A percentile compares a stretch with the other conserved stretches of the same genome.
phyloP scores from a whole-genome alignment of 495 filamentous ascomycete genomes.

The Aspergillus bertholletiae region DNA sequence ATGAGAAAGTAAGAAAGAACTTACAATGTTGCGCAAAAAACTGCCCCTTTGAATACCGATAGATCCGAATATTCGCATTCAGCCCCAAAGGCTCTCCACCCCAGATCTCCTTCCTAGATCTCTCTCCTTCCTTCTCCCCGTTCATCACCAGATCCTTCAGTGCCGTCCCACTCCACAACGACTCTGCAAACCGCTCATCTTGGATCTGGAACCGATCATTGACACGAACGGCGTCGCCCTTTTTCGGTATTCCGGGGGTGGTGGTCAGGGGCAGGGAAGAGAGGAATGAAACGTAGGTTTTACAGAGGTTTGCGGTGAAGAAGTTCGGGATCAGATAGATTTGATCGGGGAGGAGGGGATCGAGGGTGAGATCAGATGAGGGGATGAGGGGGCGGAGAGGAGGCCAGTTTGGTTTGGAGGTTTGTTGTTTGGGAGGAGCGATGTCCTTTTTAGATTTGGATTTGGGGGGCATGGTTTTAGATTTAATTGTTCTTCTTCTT shows the following conservation, averaged over 20 bases:
- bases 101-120: constrained; percentile 48
- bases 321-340: constrained; percentile 76
- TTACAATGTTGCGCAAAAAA: constrained; percentile 87
- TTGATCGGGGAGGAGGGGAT: constrained; percentile 58
- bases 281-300: constrained; percentile 76
- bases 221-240: constrained; percentile 78
- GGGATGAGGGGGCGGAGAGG: constrained; percentile 70
- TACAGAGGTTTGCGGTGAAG: constrained; percentile 76
- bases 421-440: constrained; percentile 11
- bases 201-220: constrained; percentile 89
- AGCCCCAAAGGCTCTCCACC: constrained; percentile 82
- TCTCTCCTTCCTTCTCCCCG: constrained; percentile 7
- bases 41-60: constrained; percentile 83
- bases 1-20: constrained; percentile 25
- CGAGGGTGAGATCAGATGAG: constrained; percentile 57
- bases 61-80: constrained; percentile 86
- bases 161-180: constrained; percentile 58
- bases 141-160: constrained; percentile 28
- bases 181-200: constrained; percentile 70
- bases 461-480: constrained; percentile 20
- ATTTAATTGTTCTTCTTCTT: constrained; percentile 6
- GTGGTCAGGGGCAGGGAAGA: constrained; percentile 70
- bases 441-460: constrained; percentile 21
- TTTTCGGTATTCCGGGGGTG: constrained; percentile 80
- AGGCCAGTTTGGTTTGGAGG: constrained; percentile 66